These are phyloP conservation scores for Penstemon newberryi DNA, from an alignment of 257 asterid species.

Conservation along the genomic window DNA sequence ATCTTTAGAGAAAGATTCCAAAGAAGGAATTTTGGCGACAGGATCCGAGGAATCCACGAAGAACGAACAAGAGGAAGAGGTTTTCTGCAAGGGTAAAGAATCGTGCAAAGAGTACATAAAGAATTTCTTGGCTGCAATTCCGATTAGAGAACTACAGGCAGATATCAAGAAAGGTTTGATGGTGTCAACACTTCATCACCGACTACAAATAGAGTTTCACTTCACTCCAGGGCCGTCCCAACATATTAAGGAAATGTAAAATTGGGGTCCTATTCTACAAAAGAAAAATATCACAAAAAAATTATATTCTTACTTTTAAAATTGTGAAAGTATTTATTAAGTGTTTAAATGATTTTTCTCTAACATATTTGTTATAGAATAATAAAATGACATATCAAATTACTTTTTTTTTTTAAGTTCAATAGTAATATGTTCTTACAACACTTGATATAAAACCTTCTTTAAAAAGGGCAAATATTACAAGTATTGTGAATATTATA, in stretches of 20 bases:
- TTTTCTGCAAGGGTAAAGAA: constrained; percentile 76
- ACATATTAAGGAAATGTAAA: constrained; percentile 22
- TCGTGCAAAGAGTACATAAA: constrained; percentile 87
- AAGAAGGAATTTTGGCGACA: constrained; percentile 24
- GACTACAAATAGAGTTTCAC: constrained; percentile 91
- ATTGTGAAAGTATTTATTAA: constrained; percentile 27
- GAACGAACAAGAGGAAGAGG: constrained; percentile 46
- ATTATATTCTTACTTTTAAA: neutral
- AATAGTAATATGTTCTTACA: no score
- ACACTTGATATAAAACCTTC: no score
- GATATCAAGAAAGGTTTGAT: constrained; percentile 81
- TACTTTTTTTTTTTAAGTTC: no score
- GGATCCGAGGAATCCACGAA: constrained; percentile 42
- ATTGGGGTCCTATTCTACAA: constrained; percentile 15
- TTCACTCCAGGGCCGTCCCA: constrained; percentile 36
- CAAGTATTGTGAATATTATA: no score
- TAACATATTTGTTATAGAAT: constrained; percentile 25
- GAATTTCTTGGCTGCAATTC: constrained; percentile 91
- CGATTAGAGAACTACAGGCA: constrained; percentile 80
- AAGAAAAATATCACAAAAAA: constrained; percentile 9
- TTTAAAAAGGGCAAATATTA: no score
- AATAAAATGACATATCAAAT: neutral
- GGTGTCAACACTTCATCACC: constrained; percentile 77
- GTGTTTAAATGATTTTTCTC: constrained; percentile 35
- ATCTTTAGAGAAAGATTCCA: constrained; percentile 34